Percentiles rank a stretch among this genome's conserved stretches.
These are phyloP conservation scores for Pseudogymnoascus verrucosus DNA, from an alignment of 2,329 filamentous ascomycete genomes.

Conservation along the genomic window DNA sequence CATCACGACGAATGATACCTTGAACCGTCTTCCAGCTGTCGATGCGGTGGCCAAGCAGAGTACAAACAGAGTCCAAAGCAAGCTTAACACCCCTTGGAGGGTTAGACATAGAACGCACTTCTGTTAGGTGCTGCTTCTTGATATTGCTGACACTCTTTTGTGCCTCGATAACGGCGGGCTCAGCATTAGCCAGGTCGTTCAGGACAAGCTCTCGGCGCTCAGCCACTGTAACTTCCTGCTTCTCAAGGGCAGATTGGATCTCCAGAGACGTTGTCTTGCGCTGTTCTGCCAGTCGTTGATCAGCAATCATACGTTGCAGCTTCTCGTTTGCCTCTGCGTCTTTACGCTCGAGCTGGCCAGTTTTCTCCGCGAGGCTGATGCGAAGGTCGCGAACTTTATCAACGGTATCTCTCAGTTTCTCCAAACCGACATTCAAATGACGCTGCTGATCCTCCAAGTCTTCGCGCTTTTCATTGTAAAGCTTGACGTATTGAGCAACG, in stretches of 20 bases:
- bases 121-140: conserved; percentile 92
- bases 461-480: conserved; percentile 97
- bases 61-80: conserved; percentile 93
- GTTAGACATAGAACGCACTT: conserved; percentile 94
- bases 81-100: conserved; percentile 86
- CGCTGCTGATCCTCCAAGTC: conserved; percentile 97
- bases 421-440: conserved; percentile 94
- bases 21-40: conserved; percentile 89
- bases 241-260: conserved; percentile 78
- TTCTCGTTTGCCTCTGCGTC: conserved; percentile 96
- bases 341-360: conserved; percentile 85
- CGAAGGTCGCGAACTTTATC: conserved; percentile 93
- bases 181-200: conserved; percentile 78
- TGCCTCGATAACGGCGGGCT: conserved; percentile 87
- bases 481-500: conserved; percentile 91
- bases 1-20: conserved; percentile 78
- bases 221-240: conserved; percentile 83
- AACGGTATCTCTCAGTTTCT: conserved; percentile 93
- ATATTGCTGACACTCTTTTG: conserved; percentile 97
- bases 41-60: conserved; percentile 81
- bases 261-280: conserved; percentile 81
- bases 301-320: conserved; percentile 90
- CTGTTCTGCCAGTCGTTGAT: conserved; percentile 90
- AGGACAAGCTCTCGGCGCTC: conserved; percentile 76
- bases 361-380: conserved; percentile 87